Evolutionary conservation across 1,284 basidiomycete genomes (phyloP), one percentile per base, ranked within the genome.

Genomic region (Tausonia pullulans): DNA sequence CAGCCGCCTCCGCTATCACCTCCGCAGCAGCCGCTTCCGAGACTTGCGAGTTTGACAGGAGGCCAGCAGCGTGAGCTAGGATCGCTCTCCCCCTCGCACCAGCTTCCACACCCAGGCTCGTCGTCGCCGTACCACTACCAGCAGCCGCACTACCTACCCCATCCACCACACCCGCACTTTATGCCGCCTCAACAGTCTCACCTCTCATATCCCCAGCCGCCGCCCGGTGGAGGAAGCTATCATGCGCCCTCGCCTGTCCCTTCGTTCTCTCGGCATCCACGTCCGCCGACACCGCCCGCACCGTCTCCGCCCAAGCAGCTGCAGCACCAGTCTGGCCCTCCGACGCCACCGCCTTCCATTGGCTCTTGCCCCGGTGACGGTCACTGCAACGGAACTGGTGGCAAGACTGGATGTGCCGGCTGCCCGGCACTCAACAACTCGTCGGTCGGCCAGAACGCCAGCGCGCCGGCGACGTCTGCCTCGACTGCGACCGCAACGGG

Each of bases 341-440:
- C 50, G 3, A 64, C 57, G 5, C 62, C 62, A 9, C 62, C 58
- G 9, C 48, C 64, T 8, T 5, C 54, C 14, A 40, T 45, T 9
- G 88, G 92, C 59, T 91, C 91, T 16, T 97, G 93, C 76, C 93
- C 93, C 5, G 93, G 93, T 66, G 93, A 94, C 77, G 93, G 93
- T 50, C 84, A 89, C 69, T 97, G 93, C 78, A 90, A 97, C 77
- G 93, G 93, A 68, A 91, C 89, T 44, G 93, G 93, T 71, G 93
- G 93, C 67, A 86, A 90, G 70, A 84, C 84, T 67, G 87, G 88
- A 68, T 97, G 93, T 75, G 84, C 87, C 69, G 93, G 93, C 54
- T 96, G 93, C 76, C 93, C 93, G 10, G 92, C 92, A 52, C 91
- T 85, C 79, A 97, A 96, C 81, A 96, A 96, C 74, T 62, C 73